Percentiles rank a stretch among this genome's conserved stretches.
These are phyloP conservation scores for Neurospora sp. DNA, from an alignment of 495 filamentous ascomycete genomes.

Conservation along the genomic window DNA sequence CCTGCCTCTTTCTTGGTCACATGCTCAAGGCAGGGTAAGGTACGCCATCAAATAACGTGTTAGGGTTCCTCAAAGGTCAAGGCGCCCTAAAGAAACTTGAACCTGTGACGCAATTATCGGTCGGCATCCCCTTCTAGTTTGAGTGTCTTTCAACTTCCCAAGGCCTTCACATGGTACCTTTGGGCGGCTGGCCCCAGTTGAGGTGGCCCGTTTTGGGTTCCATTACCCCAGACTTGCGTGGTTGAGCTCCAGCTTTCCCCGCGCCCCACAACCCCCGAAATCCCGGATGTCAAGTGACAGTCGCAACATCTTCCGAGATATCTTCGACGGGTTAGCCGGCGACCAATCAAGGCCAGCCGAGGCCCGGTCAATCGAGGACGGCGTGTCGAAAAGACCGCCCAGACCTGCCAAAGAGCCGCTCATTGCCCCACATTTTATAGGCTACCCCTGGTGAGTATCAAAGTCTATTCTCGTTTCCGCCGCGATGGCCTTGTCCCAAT, in stretches of 20 bases:
- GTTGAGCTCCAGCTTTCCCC: background rate
- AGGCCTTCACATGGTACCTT: background rate
- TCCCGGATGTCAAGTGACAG: background rate
- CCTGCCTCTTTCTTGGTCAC: background rate
- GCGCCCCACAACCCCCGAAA: background rate
- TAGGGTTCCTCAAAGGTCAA: background rate
- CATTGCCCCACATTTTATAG: background rate
- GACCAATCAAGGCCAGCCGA: background rate
- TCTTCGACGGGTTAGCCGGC: background rate
- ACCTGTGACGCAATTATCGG: background rate
- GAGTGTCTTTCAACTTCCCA: background rate
- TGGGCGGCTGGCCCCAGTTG: background rate
- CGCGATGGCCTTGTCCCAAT: background rate
- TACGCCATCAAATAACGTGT: background rate
- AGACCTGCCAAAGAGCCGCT: background rate
- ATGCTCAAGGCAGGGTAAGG: background rate
- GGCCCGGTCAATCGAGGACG: background rate
- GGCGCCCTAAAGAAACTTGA: background rate
- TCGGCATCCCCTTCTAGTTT: background rate
- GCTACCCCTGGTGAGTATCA: background rate
- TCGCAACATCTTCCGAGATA: background rate
- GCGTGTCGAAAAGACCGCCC: background rate
- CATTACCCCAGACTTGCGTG: background rate
- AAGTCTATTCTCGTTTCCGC: background rate
- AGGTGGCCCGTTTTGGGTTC: background rate